These are phyloP conservation scores for Gynandropsis gynandra DNA, from an alignment of 345 rosid genomes.

Conservation along the genomic window DNA sequence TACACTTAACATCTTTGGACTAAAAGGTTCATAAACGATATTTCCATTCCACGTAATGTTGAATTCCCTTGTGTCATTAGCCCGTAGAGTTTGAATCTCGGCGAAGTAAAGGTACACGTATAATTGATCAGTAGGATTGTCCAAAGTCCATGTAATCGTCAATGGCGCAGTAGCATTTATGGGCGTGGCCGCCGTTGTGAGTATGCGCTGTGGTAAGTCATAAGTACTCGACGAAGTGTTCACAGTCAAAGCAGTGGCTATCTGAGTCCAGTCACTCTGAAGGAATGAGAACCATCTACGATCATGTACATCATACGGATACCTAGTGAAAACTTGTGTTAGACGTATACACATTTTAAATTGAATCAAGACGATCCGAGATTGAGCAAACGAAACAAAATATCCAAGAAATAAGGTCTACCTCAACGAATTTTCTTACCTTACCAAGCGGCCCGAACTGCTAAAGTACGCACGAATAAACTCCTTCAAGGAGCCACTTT, in stretches of 20 bases:
- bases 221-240: slow-evolving; percentile 13
- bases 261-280: slow-evolving; percentile 13
- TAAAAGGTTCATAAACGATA: slow-evolving; percentile 2
- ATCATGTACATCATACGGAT: slow-evolving; percentile 22
- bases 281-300: slow-evolving; percentile 24
- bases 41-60: slow-evolving; percentile 8
- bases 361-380: no score
- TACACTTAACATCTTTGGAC: slow-evolving; percentile 6
- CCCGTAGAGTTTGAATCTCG: slow-evolving; percentile 17
- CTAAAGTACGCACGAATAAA: slow-evolving; percentile 21
- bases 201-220: slow-evolving; percentile 13
- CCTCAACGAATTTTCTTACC: slow-evolving; percentile 13
- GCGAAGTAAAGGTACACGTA: slow-evolving; percentile 27
- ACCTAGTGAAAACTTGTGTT: slow-evolving; percentile 10
- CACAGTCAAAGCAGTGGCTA: slow-evolving; percentile 14
- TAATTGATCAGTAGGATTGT: slow-evolving; percentile 8
- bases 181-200: slow-evolving; percentile 28
- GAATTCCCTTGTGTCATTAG: slow-evolving; percentile 19
- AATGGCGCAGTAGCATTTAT: slow-evolving; percentile 14
- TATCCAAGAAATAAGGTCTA: no score
- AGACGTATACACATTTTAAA: not conserved
- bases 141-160: slow-evolving; percentile 15
- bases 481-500: slow-evolving; percentile 17
- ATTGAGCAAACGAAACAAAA: not conserved
- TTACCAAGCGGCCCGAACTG: slow-evolving; percentile 3